These are phyloP conservation scores for Saccharum hybrid DNA, from an alignment of 202 grass and related monocot genomes.

Conservation along the genomic window DNA sequence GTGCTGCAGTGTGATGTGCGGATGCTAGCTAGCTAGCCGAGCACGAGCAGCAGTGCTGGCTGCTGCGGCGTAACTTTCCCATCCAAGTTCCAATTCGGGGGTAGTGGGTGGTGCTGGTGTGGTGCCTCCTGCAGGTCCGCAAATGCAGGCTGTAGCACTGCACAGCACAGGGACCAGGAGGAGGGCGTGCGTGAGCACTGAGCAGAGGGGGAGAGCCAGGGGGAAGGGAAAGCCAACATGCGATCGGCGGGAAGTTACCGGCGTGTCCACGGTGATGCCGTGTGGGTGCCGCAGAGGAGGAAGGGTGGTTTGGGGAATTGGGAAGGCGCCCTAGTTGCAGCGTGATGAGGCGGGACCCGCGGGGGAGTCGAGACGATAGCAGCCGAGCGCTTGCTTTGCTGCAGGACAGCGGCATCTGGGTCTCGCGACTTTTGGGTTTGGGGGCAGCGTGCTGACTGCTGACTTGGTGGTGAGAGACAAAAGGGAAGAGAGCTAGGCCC, in stretches of 20 bases:
- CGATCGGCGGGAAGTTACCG: background rate
- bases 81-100: constrained; percentile 11
- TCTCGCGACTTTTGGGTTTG: too few relatives aligned
- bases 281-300: background rate
- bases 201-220: background rate
- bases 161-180: background rate
- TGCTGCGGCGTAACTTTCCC: constrained; percentile 28
- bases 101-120: constrained; percentile 2
- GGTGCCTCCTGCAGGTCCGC: background rate
- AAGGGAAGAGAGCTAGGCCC: too few relatives aligned
- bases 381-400: too few relatives aligned
- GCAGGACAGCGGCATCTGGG: too few relatives aligned
- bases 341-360: background rate
- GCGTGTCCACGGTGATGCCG: background rate
- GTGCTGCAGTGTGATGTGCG: background rate
- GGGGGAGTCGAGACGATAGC: background rate
- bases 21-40: background rate
- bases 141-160: background rate
- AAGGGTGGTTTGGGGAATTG: background rate
- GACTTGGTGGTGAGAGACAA: too few relatives aligned
- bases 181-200: too few relatives aligned
- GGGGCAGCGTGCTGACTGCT: too few relatives aligned
- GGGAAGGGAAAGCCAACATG: background rate
- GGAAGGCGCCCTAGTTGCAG: too few relatives aligned
- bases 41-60: background rate